Base-by-base conservation (phyloP, 768 basidiomycete genomes). In the Lactarius trivialis region DNA sequence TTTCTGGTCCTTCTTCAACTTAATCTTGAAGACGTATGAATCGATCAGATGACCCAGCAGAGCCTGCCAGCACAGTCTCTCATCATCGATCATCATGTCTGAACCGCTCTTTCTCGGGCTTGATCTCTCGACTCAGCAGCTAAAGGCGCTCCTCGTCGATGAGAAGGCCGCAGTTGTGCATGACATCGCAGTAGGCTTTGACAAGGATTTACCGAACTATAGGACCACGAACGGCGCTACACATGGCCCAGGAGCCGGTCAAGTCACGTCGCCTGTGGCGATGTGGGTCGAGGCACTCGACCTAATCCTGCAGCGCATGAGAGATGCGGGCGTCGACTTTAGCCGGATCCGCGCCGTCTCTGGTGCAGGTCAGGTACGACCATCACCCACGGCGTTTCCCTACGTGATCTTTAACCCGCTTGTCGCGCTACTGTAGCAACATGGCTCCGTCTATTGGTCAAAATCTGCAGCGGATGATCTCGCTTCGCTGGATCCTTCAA, bases 241-340 rank as follows among this genome's bases (percentile, higher is more conserved):
- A 60, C 74, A 73, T 58, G 88, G 86, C 12, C 83, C 87, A 33
- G 83, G 75, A 34, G 76, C 79, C 58, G 89, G 89, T 48, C 85
- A 89, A 70, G 89, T 92, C 48, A 86, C 85, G 11, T 88, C 86
- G 3, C 92, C 92, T 3, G 87, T 93, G 26, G 78, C 77, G 60
- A 88, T 93, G 86, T 89, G 89, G 83, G 75, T 93, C n/a, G 86
- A 91, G 65, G 91, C 91, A 15, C 77, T 93, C 67, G 93, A 96
- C 73, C 73, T 91, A 51, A 75, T 93, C 64, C 80, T 89, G 72
- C 77, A 84, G 57, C 76, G 81, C 65, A 79, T 89, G 76, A 80
- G 81, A 67, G 68, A 74, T 37, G 79, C 78, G n/a, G 80, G 79
- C 17, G 82, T 90, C 30, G 77, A 86, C 59, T 79, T 90, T 58